A percentile compares a stretch with the other conserved stretches of the same genome.
phyloP scores from a whole-genome alignment of 805 yeast species.

The Pichia sporocuriosa region DNA sequence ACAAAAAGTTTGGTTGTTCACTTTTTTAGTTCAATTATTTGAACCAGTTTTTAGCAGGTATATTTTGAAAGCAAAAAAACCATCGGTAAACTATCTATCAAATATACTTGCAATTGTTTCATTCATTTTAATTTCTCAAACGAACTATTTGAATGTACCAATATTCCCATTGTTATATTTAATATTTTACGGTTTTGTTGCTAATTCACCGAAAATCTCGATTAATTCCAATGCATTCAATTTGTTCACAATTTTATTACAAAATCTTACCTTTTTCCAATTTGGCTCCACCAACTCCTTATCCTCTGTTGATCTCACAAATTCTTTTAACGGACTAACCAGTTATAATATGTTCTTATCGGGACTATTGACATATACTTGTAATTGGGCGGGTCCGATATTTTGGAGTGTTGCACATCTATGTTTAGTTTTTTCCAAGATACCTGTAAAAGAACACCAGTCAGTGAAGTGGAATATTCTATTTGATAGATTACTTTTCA shows the following conservation, averaged over 20 bases:
- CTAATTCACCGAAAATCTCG: slow-evolving; percentile 11
- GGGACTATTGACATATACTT: slow-evolving; percentile 68
- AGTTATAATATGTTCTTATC: slow-evolving; percentile 64
- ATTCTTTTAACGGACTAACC: slow-evolving; percentile 84
- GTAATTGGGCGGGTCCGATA: slow-evolving; percentile 83
- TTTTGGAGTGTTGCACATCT: slow-evolving; percentile 60
- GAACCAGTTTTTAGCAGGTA: slow-evolving; percentile 15
- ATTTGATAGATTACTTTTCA: slow-evolving; percentile 31
- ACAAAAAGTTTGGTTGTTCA: slow-evolving; percentile 19
- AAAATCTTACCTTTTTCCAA: slow-evolving; percentile 75
- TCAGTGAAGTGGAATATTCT: slow-evolving; percentile 29
- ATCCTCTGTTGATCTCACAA: slow-evolving; percentile 83
- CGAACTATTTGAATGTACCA: slow-evolving; percentile 50
- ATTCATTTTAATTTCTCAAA: slow-evolving; percentile 46
- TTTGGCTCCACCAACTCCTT: slow-evolving; percentile 89
- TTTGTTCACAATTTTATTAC: slow-evolving; percentile 45
- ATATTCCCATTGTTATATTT: slow-evolving; percentile 31
- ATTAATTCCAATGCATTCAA: slow-evolving; percentile 17
- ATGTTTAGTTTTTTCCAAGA: slow-evolving; percentile 14
- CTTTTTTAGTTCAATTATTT: slow-evolving; percentile 11
- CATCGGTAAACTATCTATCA: slow-evolving; percentile 23
- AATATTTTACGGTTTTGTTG: slow-evolving; percentile 24
- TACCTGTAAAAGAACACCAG: slow-evolving; percentile 9
- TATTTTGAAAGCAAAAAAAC: neutral
- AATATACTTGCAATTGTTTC: slow-evolving; percentile 33